Evolutionary conservation across 306 rosid genomes (phyloP), one percentile per base, ranked within the genome.

Genomic region (Oxytropis ochrocephala): DNA sequence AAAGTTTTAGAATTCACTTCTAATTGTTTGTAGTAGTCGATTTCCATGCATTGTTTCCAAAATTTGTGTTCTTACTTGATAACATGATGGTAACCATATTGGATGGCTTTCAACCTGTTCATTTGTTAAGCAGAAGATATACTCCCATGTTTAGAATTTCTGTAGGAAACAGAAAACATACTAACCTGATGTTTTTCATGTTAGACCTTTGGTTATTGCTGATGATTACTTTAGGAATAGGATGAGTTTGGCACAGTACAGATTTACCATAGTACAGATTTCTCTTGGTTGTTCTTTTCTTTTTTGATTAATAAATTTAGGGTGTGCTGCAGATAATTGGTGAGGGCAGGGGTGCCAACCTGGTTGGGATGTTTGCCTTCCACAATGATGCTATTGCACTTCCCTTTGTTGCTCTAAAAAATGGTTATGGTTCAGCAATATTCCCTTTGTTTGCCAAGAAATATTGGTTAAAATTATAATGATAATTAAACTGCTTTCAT

Each of bases 361-460:
- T n/a, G n/a, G n/a, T n/a, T n/a, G n/a, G n/a, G n/a, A n/a, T n/a
- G n/a, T n/a, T n/a, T n/a, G n/a, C n/a, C n/a, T n/a, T n/a, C n/a
- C n/a, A n/a, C n/a, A n/a, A n/a, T n/a, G n/a, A n/a, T n/a, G n/a
- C n/a, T n/a, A n/a, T n/a, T n/a, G n/a, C n/a, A n/a, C n/a, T n/a
- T n/a, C n/a, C n/a, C n/a, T n/a, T n/a, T n/a, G n/a, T n/a, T n/a
- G n/a, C n/a, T n/a, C n/a, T n/a, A n/a, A n/a, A n/a, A n/a, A n/a
- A n/a, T n/a, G n/a, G n/a, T n/a, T n/a, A n/a, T n/a, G n/a, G n/a
- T n/a, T n/a, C n/a, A n/a, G n/a, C n/a, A n/a, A n/a, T n/a, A n/a
- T n/a, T n/a, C n/a, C n/a, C n/a, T n/a, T n/a, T n/a, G n/a, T 35
- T 60, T 27, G 64, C 48, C 29, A 27, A 13, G 61, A 75, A 67